Evolutionary conservation across 805 yeast genomes (phyloP), one percentile per base, ranked within the genome.

Genomic region (Soucietia sequanensis): DNA sequence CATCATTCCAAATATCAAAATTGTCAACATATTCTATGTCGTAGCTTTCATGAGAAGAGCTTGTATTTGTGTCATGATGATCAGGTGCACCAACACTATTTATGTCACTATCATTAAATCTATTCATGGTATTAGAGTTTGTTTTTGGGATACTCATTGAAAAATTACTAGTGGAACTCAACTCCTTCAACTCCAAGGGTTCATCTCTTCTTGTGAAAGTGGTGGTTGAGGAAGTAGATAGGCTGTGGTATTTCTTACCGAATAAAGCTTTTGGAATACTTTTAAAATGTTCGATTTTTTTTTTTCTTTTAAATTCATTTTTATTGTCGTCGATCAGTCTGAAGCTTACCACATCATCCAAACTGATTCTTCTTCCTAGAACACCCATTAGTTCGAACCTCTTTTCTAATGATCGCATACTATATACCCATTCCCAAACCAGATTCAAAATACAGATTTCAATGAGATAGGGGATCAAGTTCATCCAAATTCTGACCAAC

Each of bases 381-480:
- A 83, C 75, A 0, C 82, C 82, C 42, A 63, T 61, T 31, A 70
- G 60, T 42, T 81, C 87, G 19, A 62, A 54, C 21, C 68, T 56
- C 41, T 69, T 65, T 41, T 78, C 81, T 27, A 75, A 50, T 12
- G 65, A 48, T 42, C 75, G 71, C 27, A 80, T 76, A 28, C 77
- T 70, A 46, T 65, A 74, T 7, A 79, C 55, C 82, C 87, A 78
- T 56, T 81, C 87, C 83, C 85, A 81, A 1, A 78, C 66, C 16
- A 76, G 63, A 1, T 80, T 74, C 12, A 72, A 59, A 4, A 78
- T 56, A 23, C 77, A 65, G 11, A 78, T 65, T 31, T 75, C 73
- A 5, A 76, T 47, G 26, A 79, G 40, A 26, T 41, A 66, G 3
- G 73, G 62, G 9, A 69, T 47, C 4, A 75, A 59, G 20, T 65